Base-by-base conservation (phyloP, 2,329 filamentous ascomycete genomes). In the Claviceps sp. region DNA sequence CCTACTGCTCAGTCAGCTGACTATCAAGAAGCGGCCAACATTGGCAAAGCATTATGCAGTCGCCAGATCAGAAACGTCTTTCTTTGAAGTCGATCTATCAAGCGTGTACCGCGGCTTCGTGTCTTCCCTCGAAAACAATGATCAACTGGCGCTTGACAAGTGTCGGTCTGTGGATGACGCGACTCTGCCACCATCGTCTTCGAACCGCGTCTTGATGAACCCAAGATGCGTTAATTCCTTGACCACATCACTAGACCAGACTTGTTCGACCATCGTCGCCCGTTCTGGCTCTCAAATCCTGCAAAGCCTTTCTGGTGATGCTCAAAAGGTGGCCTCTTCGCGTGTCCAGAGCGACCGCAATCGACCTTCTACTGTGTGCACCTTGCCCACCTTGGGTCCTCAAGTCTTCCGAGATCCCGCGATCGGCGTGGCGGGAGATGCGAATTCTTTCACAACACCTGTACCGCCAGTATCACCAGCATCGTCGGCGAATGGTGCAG, bases 11-110 rank as follows among this genome's bases (percentile, higher is more conserved):
- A 34, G 45, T 30, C 30, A 46, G 48, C 46, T 52, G 13, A 52
- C 46, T 18, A 9, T 48, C 30, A 48, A 52, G 50, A 26, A 42
- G 5, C 4, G 2, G 14, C 24, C 40, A 22, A 48, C 41, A 37
- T n/a, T 34, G 52, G 24, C 44, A 54, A 46, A 47, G 24, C 37
- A 51, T 38, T n/a, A 47, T 43, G 34, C 47, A 30, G 20, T 14
- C 40, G 16, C 11, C 40, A 49, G 3, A n/a, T 18, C 47, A 46
- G 24, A 20, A 43, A 18, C 48, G 46, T 14, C 5, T 38, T 16
- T 13, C 50, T 38, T 2, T 34, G 42, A 42, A 45, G 5, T 20
- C 8, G 8, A 24, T 26, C 30, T 37, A 18, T 16, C 24, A 11
- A 48, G 34, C 34, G 51, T 50, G 53, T 46, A 52, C 47, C 30